Evolutionary conservation across 192 early-diverging fungal genomes (phyloP).

Genomic region (Endogone sp.): DNA sequence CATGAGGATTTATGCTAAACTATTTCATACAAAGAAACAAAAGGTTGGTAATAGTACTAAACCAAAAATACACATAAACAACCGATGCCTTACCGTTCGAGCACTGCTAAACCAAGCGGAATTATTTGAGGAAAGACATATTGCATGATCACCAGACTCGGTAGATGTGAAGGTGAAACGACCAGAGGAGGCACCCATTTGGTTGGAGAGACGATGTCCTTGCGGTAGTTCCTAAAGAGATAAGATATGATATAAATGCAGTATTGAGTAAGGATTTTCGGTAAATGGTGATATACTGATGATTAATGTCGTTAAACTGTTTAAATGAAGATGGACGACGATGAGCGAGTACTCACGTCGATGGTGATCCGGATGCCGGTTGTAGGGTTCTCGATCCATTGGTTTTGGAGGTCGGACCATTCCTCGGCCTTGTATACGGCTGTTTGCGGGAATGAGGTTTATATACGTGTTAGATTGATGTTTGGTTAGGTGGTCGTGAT

Average conservation of each 20-base stretch:
- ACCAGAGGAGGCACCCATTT: slow-evolving; percentile 67
- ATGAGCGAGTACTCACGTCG: slow-evolving; percentile 44
- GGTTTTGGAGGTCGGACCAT: slow-evolving; percentile 59
- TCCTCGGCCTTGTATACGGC: slow-evolving; percentile 79
- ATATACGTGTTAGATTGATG: too few relatives aligned
- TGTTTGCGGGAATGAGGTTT: slow-evolving; percentile 10
- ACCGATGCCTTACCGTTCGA: slow-evolving; percentile 49
- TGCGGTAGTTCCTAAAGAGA: slow-evolving; percentile 41
- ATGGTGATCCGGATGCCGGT: slow-evolving; percentile 69
- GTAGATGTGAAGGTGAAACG: slow-evolving; percentile 90
- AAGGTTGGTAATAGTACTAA: too few relatives aligned
- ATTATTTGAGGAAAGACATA: slow-evolving; percentile 74
- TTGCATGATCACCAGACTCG: slow-evolving; percentile 84
- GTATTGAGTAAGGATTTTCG: too few relatives aligned
- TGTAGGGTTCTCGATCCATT: slow-evolving; percentile 57
- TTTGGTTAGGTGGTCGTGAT: too few relatives aligned
- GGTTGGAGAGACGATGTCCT: slow-evolving; percentile 62
- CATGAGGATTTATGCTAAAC: too few relatives aligned
- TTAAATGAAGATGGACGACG: too few relatives aligned
- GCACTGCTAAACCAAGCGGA: slow-evolving; percentile 70
- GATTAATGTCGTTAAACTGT: too few relatives aligned
- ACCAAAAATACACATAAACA: not conserved
- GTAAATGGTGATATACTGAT: too few relatives aligned
- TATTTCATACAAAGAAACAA: not conserved
- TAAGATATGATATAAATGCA: not conserved